Conservation (phyloP, 1,284 basidiomycete genomes). For the Cryptococcus amylolentus region DNA sequence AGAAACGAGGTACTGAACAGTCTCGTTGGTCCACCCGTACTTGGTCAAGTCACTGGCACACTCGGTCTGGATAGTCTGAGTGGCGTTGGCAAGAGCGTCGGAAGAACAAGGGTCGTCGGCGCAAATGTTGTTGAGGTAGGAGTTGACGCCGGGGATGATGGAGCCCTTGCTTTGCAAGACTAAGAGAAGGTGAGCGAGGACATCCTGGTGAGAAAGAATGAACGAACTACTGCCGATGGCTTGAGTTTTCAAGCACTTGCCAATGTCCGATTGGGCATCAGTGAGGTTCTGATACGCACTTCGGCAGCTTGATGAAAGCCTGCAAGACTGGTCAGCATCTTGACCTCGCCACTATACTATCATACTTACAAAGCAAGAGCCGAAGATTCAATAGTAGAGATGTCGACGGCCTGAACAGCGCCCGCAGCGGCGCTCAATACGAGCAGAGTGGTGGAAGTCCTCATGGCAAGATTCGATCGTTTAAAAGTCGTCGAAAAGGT, state of each 20-base stretch:
- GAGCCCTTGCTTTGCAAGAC: constrained; percentile 32
- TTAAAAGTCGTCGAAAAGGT: background rate
- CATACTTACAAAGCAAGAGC: background rate
- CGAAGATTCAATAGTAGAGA: background rate
- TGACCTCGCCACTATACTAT: background rate
- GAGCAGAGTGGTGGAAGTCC: background rate
- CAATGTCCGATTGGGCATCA: background rate
- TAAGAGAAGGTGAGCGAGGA: background rate
- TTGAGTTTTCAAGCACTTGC: no score
- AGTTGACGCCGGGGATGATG: constrained; percentile 35
- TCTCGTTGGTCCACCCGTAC: constrained; percentile 27
- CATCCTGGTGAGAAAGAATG: no score
- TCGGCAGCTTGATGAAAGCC: constrained; percentile 4
- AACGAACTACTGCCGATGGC: background rate
- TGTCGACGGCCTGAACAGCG: background rate
- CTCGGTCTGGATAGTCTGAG: constrained; percentile 22
- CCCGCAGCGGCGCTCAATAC: background rate
- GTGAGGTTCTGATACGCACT: background rate
- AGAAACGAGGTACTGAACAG: constrained; percentile 24
- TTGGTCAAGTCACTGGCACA: constrained; percentile 37
- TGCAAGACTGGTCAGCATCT: background rate
- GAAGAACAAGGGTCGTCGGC: constrained; percentile 37
- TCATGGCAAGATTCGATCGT: background rate
- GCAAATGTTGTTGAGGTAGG: constrained; percentile 39
- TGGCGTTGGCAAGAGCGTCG: constrained; percentile 30